Evolutionary conservation across 2,329 filamentous ascomycete genomes (phyloP).

Genomic region (Colletotrichum spaethianum): DNA sequence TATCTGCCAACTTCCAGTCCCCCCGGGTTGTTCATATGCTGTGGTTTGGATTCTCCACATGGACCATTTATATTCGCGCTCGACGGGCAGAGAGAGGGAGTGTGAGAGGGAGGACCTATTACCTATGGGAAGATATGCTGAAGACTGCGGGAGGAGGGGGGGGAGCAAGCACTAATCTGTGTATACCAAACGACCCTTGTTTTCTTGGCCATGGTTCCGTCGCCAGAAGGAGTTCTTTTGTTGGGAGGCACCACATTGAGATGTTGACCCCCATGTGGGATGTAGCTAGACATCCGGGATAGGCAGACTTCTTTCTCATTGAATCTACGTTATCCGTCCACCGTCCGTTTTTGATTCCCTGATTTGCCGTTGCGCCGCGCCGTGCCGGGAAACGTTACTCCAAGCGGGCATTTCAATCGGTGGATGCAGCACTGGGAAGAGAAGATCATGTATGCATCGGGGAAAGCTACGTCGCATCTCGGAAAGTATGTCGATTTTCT

Average conservation of each 20-base stretch:
- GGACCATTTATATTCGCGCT: slow-evolving; percentile 4
- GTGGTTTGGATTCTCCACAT: slow-evolving; percentile 32
- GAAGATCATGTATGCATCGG: slow-evolving; percentile 6
- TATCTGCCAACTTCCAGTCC: slow-evolving; percentile 33
- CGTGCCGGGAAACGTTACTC: slow-evolving; percentile 7
- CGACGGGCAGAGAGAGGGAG: background rate
- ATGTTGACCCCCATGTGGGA: slow-evolving; percentile 23
- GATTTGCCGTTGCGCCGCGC: slow-evolving; percentile 8
- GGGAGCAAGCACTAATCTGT: slow-evolving; percentile 40
- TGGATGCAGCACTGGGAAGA: background rate
- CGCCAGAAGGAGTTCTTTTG: slow-evolving; percentile 18
- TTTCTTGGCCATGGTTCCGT: slow-evolving; percentile 15
- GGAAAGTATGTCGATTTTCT: slow-evolving; percentile 8
- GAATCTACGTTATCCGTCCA: slow-evolving; percentile 38
- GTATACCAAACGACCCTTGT: slow-evolving; percentile 34
- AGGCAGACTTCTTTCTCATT: slow-evolving; percentile 38
- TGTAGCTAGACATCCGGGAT: slow-evolving; percentile 35
- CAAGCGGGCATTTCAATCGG: slow-evolving; percentile 1
- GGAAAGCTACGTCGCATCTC: slow-evolving; percentile 20
- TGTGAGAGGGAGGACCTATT: background rate
- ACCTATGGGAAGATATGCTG: background rate
- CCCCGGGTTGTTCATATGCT: slow-evolving; percentile 31
- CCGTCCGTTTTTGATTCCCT: background rate
- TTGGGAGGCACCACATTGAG: slow-evolving; percentile 18
- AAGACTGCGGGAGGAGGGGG: slow-evolving; percentile 20